Conservation (phyloP, 768 basidiomycete genomes). For the Mycena alexandri region DNA sequence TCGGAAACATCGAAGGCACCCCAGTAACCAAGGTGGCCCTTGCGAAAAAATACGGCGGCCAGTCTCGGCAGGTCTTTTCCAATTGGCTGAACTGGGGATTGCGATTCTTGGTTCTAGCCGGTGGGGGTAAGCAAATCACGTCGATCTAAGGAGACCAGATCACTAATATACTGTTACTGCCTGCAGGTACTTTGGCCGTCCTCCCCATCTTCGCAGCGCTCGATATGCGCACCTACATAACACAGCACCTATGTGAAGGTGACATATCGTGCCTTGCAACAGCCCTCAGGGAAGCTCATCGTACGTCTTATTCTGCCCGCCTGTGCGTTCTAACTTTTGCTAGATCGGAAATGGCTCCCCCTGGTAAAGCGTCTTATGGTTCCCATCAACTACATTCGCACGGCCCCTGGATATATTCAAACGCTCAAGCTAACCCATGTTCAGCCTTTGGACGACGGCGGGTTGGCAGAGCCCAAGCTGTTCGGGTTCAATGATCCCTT, state of each 20-base stretch:
- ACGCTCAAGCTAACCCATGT: background rate
- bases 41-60: no score
- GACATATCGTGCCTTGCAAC: background rate
- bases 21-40: background rate
- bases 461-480: background rate
- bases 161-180: no score
- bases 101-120: background rate
- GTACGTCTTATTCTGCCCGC: background rate
- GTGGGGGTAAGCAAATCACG: background rate
- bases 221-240: background rate
- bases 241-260: background rate
- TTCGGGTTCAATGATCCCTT: background rate
- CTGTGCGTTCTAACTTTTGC: no score
- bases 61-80: no score
- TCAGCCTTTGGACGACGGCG: background rate
- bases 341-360: slow-evolving; percentile 2
- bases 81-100: no score
- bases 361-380: slow-evolving; percentile 4
- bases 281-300: background rate
- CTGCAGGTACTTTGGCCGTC: background rate
- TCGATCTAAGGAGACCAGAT: no score
- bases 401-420: background rate
- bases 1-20: no score
- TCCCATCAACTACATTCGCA: background rate
- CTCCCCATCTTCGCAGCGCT: background rate